phyloP scores from a whole-genome alignment of 345 rosid genomes.

The Garcia nutans region DNA sequence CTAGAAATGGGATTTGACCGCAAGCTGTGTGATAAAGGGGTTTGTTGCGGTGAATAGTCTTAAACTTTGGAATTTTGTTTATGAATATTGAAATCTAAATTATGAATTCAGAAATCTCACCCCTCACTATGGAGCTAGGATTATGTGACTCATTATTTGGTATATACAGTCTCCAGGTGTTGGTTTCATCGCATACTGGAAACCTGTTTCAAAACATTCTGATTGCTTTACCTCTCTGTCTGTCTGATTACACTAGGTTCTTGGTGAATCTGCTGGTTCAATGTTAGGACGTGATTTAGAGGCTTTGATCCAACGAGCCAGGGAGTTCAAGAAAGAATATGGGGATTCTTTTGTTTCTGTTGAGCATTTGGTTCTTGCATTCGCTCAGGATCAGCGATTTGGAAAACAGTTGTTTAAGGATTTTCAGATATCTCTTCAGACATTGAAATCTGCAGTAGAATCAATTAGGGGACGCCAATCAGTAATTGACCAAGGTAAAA shows the following conservation, averaged over 20 bases:
- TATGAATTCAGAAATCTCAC: background rate
- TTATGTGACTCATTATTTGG: background rate
- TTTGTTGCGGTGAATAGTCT: background rate
- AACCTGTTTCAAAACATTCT: background rate
- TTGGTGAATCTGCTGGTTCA: slow-evolving; percentile 83
- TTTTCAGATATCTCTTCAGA: slow-evolving; percentile 63
- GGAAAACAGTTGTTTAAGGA: slow-evolving; percentile 87
- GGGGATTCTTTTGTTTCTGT: slow-evolving; percentile 92
- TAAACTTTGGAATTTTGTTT: background rate
- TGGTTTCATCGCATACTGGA: background rate
- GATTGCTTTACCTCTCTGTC: slow-evolving; percentile 11
- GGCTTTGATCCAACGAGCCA: slow-evolving; percentile 73
- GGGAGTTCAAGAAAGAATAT: slow-evolving; percentile 81
- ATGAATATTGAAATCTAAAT: background rate
- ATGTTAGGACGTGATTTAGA: slow-evolving; percentile 97
- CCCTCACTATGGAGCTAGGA: background rate
- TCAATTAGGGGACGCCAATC: slow-evolving; percentile 94
- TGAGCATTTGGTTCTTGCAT: slow-evolving; percentile 94
- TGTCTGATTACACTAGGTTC: slow-evolving; percentile 52
- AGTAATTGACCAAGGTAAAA: slow-evolving; percentile 90
- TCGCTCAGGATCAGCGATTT: slow-evolving; percentile 73
- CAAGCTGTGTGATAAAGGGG: background rate
- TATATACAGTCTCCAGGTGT: no score
- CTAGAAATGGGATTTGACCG: background rate
- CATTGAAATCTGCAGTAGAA: slow-evolving; percentile 78